Conservation (phyloP, 2,329 filamentous ascomycete genomes). For the Scytalidium sp. region DNA sequence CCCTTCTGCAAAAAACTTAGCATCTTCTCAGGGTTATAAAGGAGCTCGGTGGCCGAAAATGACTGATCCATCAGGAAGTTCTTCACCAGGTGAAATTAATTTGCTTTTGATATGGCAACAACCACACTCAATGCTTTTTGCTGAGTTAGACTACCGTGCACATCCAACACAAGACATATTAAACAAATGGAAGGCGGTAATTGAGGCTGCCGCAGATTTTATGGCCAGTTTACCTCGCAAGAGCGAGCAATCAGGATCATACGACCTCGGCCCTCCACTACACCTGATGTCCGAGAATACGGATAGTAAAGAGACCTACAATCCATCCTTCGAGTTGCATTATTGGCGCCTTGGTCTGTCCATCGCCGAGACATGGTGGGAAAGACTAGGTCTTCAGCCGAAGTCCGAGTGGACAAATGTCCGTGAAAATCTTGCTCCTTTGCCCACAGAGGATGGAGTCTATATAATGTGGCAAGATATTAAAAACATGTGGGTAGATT, state of each 20-base stretch:
- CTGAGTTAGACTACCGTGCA: slow-evolving; percentile 50
- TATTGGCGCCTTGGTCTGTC: slow-evolving; percentile 61
- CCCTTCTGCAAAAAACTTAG: slow-evolving; percentile 27
- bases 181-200: slow-evolving; percentile 48
- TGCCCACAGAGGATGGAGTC: slow-evolving; percentile 44
- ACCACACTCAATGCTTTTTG: slow-evolving; percentile 58
- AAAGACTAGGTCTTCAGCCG: slow-evolving; percentile 38
- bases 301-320: slow-evolving; percentile 51
- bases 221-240: slow-evolving; percentile 57
- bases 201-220: slow-evolving; percentile 52
- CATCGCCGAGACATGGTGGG: slow-evolving; percentile 50
- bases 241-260: slow-evolving; percentile 39
- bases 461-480: slow-evolving; percentile 55
- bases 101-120: slow-evolving; percentile 61
- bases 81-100: slow-evolving; percentile 59
- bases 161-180: slow-evolving; percentile 41
- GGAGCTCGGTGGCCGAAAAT: slow-evolving; percentile 50
- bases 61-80: slow-evolving; percentile 53
- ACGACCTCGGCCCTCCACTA: slow-evolving; percentile 50
- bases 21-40: slow-evolving; percentile 30
- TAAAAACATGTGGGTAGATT: slow-evolving; percentile 40
- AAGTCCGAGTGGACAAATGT: slow-evolving; percentile 46
- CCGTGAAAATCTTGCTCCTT: slow-evolving; percentile 47
- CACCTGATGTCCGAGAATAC: slow-evolving; percentile 57
- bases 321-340: slow-evolving; percentile 56